Evolutionary conservation across 192 early-diverging fungal species (phyloP).

Genomic region (Backusella sp.): DNA sequence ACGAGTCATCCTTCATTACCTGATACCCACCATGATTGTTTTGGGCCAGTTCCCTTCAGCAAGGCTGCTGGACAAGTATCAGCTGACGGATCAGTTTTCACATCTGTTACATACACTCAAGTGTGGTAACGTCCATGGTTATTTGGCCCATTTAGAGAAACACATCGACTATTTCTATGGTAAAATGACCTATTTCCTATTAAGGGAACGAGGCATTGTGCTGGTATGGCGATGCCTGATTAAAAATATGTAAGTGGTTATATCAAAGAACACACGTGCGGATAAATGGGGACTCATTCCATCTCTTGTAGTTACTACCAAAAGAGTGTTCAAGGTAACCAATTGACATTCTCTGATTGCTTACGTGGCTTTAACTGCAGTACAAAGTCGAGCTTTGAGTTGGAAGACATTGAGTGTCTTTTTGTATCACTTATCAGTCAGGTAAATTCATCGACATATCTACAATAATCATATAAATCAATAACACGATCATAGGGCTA

Average conservation of each 20-base stretch:
- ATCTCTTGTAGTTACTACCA: background rate
- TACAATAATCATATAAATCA: background rate
- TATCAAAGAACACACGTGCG: no score
- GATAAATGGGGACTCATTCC: no score
- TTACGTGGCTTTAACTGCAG: slow-evolving; percentile 28
- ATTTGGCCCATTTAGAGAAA: slow-evolving; percentile 16
- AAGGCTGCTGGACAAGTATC: slow-evolving; percentile 34
- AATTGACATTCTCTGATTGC: slow-evolving; percentile 22
- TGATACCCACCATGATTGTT: slow-evolving; percentile 43
- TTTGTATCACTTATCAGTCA: slow-evolving; percentile 47
- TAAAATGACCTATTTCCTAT: slow-evolving; percentile 39
- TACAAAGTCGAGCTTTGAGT: slow-evolving; percentile 23
- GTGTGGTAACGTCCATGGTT: slow-evolving; percentile 32
- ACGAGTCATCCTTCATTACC: slow-evolving; percentile 37
- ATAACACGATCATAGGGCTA: slow-evolving; percentile 37
- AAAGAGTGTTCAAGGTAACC: background rate
- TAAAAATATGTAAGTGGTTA: slow-evolving; percentile 34
- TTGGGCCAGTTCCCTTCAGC: slow-evolving; percentile 37
- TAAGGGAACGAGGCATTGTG: slow-evolving; percentile 41
- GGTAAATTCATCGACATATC: slow-evolving; percentile 17
- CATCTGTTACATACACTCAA: slow-evolving; percentile 30
- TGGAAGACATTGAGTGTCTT: slow-evolving; percentile 39
- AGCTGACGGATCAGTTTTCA: slow-evolving; percentile 25
- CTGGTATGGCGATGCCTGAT: slow-evolving; percentile 46
- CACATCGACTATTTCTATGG: slow-evolving; percentile 35